Percentiles rank a stretch among this genome's conserved stretches.
These are phyloP conservation scores for Prillingera fragicola DNA, from an alignment of 1,284 basidiomycete species.

Conservation along the genomic window DNA sequence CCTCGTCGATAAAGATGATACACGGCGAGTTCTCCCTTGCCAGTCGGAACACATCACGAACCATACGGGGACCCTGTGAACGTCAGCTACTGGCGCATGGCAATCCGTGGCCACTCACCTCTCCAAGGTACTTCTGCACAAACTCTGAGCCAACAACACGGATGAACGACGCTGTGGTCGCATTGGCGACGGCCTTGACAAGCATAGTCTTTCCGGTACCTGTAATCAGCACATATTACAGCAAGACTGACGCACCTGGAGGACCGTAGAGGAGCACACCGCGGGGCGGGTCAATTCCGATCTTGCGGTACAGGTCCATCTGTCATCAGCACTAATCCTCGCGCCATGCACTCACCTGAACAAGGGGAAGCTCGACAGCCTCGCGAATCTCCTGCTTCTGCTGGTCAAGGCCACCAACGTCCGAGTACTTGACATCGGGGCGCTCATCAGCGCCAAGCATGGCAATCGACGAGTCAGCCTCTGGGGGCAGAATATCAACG, in stretches of 20 bases:
- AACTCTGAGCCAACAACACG: conserved; percentile 98
- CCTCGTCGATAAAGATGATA: conserved; percentile 99
- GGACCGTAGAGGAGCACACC: conserved; percentile 91
- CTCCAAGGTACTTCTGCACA: conserved; percentile 98
- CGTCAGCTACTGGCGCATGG: background rate
- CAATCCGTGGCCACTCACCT: conserved; percentile 50
- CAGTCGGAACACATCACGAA: conserved; percentile 96
- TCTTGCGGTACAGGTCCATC: conserved; percentile 98
- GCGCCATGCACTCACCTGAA: conserved; percentile 45
- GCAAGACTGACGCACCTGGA: conserved; percentile 57
- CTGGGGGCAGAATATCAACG: conserved; percentile 96
- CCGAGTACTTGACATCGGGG: conserved; percentile 81
- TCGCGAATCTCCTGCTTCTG: conserved; percentile 99
- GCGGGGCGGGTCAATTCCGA: conserved; percentile 96
- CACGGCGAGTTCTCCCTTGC: conserved; percentile 95
- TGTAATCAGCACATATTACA: conserved; percentile 40
- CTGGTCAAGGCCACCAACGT: conserved; percentile 93
- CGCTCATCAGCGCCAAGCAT: conserved; percentile 92
- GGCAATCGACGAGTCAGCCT: conserved; percentile 94
- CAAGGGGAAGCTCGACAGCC: conserved; percentile 96
- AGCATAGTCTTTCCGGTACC: conserved; percentile 99
- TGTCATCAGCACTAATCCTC: conserved; percentile 48
- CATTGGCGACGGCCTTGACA: conserved; percentile 96
- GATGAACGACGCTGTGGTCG: conserved; percentile 95
- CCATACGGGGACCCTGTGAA: conserved; percentile 85